Evolutionary conservation across 2,329 filamentous ascomycete species (phyloP).

Genomic region (Aureobasidium sp.): DNA sequence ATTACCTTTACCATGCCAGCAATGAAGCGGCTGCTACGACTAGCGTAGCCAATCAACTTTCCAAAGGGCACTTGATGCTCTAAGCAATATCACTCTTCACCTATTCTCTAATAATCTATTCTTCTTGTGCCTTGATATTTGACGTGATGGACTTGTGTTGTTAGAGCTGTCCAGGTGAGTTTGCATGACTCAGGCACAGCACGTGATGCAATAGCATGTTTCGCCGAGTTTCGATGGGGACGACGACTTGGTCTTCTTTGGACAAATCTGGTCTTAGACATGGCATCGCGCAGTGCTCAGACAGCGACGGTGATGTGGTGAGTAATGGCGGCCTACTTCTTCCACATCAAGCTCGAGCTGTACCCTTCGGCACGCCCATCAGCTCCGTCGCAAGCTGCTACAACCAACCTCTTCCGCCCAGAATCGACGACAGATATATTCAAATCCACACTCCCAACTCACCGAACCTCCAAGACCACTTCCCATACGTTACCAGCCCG

Average conservation of each 20-base stretch:
- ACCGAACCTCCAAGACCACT: constrained; percentile 31
- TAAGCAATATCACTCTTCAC: background rate
- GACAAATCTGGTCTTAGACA: background rate
- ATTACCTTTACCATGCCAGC: background rate
- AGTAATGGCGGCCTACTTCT: constrained; percentile 53
- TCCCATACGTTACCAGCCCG: constrained; percentile 16
- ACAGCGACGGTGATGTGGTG: constrained; percentile 15
- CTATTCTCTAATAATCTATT: background rate
- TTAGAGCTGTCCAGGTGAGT: too few relatives aligned
- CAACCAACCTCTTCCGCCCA: constrained; percentile 27
- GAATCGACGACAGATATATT: constrained; percentile 37
- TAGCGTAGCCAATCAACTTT: constrained; percentile 1
- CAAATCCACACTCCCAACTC: constrained; percentile 33
- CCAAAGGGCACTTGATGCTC: constrained; percentile 1
- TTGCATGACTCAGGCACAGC: constrained; percentile 4
- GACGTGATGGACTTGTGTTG: background rate
- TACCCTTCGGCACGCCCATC: constrained; percentile 28
- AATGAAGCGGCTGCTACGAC: constrained; percentile 1
- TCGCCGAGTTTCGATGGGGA: background rate
- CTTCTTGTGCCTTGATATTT: background rate
- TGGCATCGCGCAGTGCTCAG: constrained; percentile 18
- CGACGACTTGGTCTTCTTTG: background rate
- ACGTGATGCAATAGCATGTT: background rate
- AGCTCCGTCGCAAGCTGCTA: background rate
- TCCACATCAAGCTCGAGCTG: constrained; percentile 53